Base-by-base conservation (phyloP, 108 stramenopile species). In the Cylindrotheca fusiformis region DNA sequence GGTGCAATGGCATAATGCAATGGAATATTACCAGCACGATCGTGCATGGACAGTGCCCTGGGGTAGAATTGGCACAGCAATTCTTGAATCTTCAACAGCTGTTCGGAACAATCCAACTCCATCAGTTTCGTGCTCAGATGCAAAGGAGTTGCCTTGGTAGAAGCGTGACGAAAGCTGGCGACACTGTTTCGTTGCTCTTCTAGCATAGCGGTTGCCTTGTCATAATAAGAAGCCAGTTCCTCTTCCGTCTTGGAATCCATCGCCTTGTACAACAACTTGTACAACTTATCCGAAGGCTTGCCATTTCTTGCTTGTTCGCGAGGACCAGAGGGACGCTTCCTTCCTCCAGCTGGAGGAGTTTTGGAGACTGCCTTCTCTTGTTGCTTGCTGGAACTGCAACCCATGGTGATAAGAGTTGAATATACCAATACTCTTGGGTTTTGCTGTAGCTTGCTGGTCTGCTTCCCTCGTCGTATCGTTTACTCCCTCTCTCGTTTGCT, bases 21-120 rank as follows among this genome's bases (percentile, higher is more conserved):
- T 3, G 90, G 87, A 4, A 88, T 58, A 44, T 69, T 68, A 21
- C 81, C 75, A n/a, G 68, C 58, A n/a, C 32, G 44, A 57, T 92
- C 85, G 25, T 52, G 49, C 23, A 32, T 25, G 12, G 29, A 41
- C 8, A 76, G 58, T 1, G 79, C 72, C 1, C 52, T 52, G 0
- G 75, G 77, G 51, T 58, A 61, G 18, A 59, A 47, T 36, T 61
- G 28, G 17, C 80, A 58, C 12, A 89, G 57, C 0, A 58, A 33
- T 8, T 46, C 33, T 32, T 86, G 68, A 44, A 69, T 67, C n/a
- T 24, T 71, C 66, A 22, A 68, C 50, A 63, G 51, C 33, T 63
- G 32, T 25, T 52, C 36, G 0, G 63, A 41, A 14, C 36, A 41
- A 41, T 1, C 59, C 60, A 18, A 50, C 63, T 2, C 60, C 54